Percentiles rank a stretch among this genome's conserved stretches.
phyloP scores from a whole-genome alignment of 192 early-diverging fungal species.

The Mycoemilia scoparia region DNA sequence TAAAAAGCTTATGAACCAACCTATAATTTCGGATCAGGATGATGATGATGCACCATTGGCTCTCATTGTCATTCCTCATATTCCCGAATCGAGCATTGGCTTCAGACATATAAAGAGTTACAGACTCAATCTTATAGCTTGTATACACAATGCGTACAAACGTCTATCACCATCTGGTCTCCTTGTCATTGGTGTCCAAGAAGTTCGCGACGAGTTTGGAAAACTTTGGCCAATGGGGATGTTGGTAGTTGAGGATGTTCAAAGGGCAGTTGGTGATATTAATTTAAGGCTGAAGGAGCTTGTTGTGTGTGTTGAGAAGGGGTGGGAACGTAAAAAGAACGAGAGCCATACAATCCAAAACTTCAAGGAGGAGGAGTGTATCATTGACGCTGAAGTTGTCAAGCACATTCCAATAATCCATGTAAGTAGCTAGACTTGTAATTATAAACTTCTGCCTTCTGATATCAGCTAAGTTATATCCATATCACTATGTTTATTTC shows the following conservation, averaged over 20 bases:
- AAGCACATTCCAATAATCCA: slow-evolving; percentile 31
- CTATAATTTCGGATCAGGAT: too few species aligned
- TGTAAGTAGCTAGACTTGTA: too few species aligned
- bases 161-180: slow-evolving; percentile 42
- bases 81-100: slow-evolving; percentile 26
- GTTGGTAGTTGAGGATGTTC: slow-evolving; percentile 57
- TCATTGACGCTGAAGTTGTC: slow-evolving; percentile 4
- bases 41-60: slow-evolving; percentile 15
- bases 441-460: too few species aligned
- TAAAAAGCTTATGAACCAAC: slow-evolving; percentile 35
- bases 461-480: too few species aligned
- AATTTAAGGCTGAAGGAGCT: slow-evolving; percentile 31
- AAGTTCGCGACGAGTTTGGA: slow-evolving; percentile 35
- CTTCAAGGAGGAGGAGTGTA: slow-evolving; percentile 18
- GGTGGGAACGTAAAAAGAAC: slow-evolving; percentile 25
- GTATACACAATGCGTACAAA: slow-evolving; percentile 34
- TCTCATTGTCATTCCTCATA: slow-evolving; percentile 43
- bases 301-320: slow-evolving; percentile 28
- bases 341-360: slow-evolving; percentile 15
- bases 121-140: slow-evolving; percentile 39
- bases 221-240: slow-evolving; percentile 58
- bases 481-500: too few species aligned
- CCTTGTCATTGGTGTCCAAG: slow-evolving; percentile 51
- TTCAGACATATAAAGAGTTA: slow-evolving; percentile 34
- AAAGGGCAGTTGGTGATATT: slow-evolving; percentile 27